Percentiles rank a stretch among this genome's conserved stretches.
Conservation (phyloP, 2,329 filamentous ascomycete species). For the Penicillium sp. region DNA sequence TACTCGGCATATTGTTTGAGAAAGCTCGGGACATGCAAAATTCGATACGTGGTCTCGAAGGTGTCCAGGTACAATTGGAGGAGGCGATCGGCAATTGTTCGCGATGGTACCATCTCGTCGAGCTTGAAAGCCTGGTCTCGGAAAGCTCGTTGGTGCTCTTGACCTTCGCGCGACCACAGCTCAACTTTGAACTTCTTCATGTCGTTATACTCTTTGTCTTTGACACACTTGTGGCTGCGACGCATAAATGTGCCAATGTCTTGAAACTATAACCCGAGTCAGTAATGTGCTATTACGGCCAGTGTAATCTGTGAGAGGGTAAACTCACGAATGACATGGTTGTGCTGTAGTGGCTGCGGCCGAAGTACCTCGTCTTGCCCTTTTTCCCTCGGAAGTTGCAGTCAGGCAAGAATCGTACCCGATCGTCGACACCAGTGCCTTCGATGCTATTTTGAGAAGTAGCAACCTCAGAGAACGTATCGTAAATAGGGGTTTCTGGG, state of each 20-base stretch:
- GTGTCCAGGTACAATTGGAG: constrained; percentile 58
- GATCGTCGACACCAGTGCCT: constrained; percentile 26
- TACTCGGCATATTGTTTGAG: constrained; percentile 56
- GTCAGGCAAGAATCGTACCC: constrained; percentile 30
- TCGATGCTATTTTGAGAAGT: constrained; percentile 13
- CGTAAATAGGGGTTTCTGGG: constrained; percentile 27
- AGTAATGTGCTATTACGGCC: neutral
- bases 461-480: constrained; percentile 17
- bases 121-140: constrained; percentile 33
- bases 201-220: constrained; percentile 27
- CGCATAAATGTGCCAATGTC: constrained; percentile 31
- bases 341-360: constrained; percentile 33
- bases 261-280: constrained; percentile 25
- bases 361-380: constrained; percentile 31
- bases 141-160: constrained; percentile 32
- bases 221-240: constrained; percentile 16
- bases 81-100: constrained; percentile 51
- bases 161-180: constrained; percentile 30
- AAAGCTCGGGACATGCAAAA: constrained; percentile 62
- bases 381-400: constrained; percentile 35
- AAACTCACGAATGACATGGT: constrained; percentile 35
- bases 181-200: constrained; percentile 34
- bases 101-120: constrained; percentile 47
- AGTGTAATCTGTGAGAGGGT: too few relatives aligned
- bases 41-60: constrained; percentile 58